These are phyloP conservation scores for Oryza meyeriana DNA, from an alignment of 176 grass and related monocot species.

Conservation along the genomic window DNA sequence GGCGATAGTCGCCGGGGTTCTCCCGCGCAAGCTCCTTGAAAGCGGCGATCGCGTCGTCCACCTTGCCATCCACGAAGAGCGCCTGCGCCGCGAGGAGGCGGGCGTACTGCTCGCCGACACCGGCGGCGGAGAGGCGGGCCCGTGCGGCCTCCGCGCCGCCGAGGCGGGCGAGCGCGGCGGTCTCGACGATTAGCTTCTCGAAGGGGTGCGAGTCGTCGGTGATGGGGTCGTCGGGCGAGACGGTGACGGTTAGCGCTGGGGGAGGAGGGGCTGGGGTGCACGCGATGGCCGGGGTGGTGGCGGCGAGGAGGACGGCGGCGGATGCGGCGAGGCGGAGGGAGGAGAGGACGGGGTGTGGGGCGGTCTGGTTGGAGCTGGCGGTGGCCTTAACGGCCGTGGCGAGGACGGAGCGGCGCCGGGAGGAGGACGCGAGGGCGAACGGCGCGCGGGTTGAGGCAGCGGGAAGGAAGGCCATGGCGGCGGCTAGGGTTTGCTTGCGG, in stretches of 20 bases:
- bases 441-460: constrained; percentile 13
- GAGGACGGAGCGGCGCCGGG: background rate
- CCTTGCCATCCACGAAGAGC: constrained; percentile 65
- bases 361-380: constrained; percentile 17
- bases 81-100: constrained; percentile 56
- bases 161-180: constrained; percentile 43
- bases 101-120: constrained; percentile 27
- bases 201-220: constrained; percentile 31
- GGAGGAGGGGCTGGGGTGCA: constrained; percentile 22
- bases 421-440: background rate
- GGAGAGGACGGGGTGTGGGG: constrained; percentile 33
- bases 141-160: constrained; percentile 30
- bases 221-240: constrained; percentile 17
- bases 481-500: constrained; percentile 43
- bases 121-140: constrained; percentile 37
- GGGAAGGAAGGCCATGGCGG: constrained; percentile 52
- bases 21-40: constrained; percentile 60
- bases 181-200: constrained; percentile 61
- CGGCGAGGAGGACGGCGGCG: constrained; percentile 54
- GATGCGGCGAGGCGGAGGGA: constrained; percentile 59
- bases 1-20: constrained; percentile 60
- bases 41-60: constrained; percentile 56
- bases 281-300: constrained; percentile 43
- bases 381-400: constrained; percentile 26
- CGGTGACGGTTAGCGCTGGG: background rate